A percentile compares a stretch with the other conserved stretches of the same genome.
phyloP scores from a whole-genome alignment of 768 basidiomycete species.

The Leccinum longicurvipes region DNA sequence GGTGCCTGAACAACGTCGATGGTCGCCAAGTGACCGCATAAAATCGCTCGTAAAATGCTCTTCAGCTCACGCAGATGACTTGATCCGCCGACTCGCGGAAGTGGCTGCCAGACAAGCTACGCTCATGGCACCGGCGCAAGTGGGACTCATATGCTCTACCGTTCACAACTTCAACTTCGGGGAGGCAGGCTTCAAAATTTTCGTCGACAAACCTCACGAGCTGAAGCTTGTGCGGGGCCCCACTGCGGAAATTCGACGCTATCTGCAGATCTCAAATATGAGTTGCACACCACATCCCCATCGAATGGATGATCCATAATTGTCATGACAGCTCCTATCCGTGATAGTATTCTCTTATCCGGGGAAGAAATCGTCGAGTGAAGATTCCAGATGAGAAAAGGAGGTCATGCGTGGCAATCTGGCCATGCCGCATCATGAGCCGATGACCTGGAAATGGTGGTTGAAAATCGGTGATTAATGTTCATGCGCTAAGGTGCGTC shows the following conservation, averaged over 20 bases:
- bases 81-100: no score
- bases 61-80: no score
- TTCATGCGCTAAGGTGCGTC: not conserved
- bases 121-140: not conserved
- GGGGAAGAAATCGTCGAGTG: slow-evolving; percentile 13
- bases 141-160: not conserved
- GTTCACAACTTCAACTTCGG: not conserved
- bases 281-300: not conserved
- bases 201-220: slow-evolving; percentile 4
- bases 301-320: not conserved
- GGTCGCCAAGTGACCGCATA: not conserved
- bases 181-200: not conserved
- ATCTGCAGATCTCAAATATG: not conserved
- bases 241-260: not conserved
- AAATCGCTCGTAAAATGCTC: not conserved
- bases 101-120: not conserved
- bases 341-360: not conserved
- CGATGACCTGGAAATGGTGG: slow-evolving; percentile 1
- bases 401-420: slow-evolving; percentile 6
- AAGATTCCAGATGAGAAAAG: slow-evolving; percentile 17
- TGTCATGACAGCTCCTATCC: not conserved
- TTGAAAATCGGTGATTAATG: not conserved
- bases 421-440: slow-evolving; percentile 15
- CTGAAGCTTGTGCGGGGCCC: slow-evolving; percentile 6
- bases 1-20: not conserved